Base-by-base conservation (phyloP, 176 grass and related monocot genomes). In the Neostapfia colusana region DNA sequence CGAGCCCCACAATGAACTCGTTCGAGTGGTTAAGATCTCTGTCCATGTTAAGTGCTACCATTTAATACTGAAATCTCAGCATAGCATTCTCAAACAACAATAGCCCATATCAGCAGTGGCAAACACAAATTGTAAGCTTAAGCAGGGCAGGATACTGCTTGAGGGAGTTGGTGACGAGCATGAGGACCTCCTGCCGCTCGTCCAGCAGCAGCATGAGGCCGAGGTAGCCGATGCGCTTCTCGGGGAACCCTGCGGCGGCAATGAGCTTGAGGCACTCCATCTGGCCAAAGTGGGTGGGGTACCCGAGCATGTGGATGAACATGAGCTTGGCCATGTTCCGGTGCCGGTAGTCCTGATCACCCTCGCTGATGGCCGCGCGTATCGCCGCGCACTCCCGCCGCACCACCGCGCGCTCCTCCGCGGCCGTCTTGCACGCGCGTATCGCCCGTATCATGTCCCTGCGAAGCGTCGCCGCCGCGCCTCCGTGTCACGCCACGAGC, bases 301-400 rank as follows among this genome's bases (percentile, higher is more conserved):
- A 99, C 21, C 96, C 96, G 73, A 99, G 96, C 96, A 99, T 99
- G 83, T 99, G 96, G 70, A 99, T 99, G 81, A 99, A 99, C 96
- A 99, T 99, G 43, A 99, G 96, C 81, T 99, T 99, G 49, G 96
- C 89, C 71, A 99, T 82, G 76, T 99, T 99, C 53, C 96, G 89
- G 41, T 99, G 96, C 63, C 96, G 84, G 83, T 95, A 99, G 85
- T 92, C 92, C 56, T 94, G 85, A 67, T 99, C 89, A 77, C 81
- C 91, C 69, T 89, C 96, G 62, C 96, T 95, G 81, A 99, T 99
- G 62, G 96, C 82, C n/a, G 96, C 82, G 66, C 96, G 92, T 74
- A 99, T 99, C 71, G 96, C 92, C 24, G 96, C 96, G 78, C 96
- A 99, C 87, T 99, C 96, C 75, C 93, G 91, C 80, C 96, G 90